Evolutionary conservation across 345 rosid genomes (phyloP).

Genomic region (Acer yangbiense): DNA sequence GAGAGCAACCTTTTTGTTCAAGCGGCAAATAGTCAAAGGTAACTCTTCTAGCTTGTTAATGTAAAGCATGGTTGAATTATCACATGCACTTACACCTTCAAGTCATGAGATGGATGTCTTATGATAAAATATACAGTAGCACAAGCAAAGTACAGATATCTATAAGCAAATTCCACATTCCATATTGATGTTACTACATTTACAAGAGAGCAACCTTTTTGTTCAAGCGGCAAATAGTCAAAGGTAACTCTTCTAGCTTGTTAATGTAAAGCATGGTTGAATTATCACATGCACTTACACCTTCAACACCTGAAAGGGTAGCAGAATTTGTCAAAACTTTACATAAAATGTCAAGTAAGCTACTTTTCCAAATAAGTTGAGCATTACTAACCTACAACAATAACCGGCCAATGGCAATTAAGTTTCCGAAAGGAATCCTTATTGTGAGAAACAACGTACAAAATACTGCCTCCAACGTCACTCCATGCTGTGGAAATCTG

Average conservation of each 20-base stretch:
- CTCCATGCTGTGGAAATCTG: conserved; percentile 44
- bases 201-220: conserved; percentile 51
- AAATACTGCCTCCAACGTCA: conserved; percentile 37
- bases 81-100: conserved; percentile 27
- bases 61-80: conserved; percentile 33
- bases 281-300: conserved; percentile 28
- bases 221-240: conserved; percentile 57
- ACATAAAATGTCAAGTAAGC: no score
- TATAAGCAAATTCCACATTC: neutral
- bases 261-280: conserved; percentile 36
- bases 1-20: conserved; percentile 62
- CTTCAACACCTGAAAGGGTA: conserved; percentile 38
- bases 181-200: neutral
- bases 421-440: conserved; percentile 32
- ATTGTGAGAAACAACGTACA: conserved; percentile 45
- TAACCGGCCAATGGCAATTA: conserved; percentile 36
- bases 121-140: neutral
- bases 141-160: neutral
- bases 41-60: conserved; percentile 55
- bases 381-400: conserved; percentile 47
- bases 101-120: no score
- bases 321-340: neutral
- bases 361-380: conserved; percentile 1
- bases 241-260: conserved; percentile 56
- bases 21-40: conserved; percentile 55